Evolutionary conservation across 2,329 filamentous ascomycete genomes (phyloP).

Genomic region (Sporothrix curviconia): DNA sequence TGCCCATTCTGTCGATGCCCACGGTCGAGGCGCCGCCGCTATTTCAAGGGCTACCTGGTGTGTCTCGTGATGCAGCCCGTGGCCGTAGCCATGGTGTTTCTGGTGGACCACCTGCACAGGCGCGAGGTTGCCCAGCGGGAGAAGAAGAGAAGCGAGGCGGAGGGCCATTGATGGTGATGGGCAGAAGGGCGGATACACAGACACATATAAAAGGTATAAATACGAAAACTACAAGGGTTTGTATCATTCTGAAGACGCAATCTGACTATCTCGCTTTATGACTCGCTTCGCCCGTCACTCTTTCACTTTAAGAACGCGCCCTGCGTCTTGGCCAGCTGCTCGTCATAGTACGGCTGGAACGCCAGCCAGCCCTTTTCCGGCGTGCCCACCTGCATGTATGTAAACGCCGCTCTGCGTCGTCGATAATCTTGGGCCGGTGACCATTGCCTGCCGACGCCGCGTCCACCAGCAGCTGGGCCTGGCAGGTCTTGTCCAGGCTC

Average conservation of each 20-base stretch:
- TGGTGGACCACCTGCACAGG: constrained; percentile 5
- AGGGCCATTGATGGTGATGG: no score
- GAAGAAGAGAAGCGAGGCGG: background rate
- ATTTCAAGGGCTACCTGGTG: constrained; percentile 24
- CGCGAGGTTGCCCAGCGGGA: background rate
- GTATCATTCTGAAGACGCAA: no score
- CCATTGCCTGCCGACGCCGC: constrained; percentile 29
- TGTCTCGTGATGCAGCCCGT: constrained; percentile 13
- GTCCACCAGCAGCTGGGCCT: constrained; percentile 60
- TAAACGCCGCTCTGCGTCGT: constrained; percentile 30
- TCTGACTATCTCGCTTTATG: no score
- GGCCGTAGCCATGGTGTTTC: background rate
- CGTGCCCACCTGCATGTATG: constrained; percentile 28
- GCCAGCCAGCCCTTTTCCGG: constrained; percentile 47
- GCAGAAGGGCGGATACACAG: no score
- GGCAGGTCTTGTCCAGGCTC: constrained; percentile 59
- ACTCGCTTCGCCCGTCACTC: background rate
- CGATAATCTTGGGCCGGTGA: constrained; percentile 24
- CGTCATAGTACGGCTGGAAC: constrained; percentile 35
- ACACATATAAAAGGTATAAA: no score
- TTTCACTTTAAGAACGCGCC: constrained; percentile 5
- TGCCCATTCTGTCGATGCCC: constrained; percentile 27
- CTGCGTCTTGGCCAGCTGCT: constrained; percentile 9
- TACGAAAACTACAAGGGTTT: no score
- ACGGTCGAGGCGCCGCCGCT: constrained; percentile 27